Conservation (phyloP, 2,329 filamentous ascomycete genomes). For the Penicillium sp. region DNA sequence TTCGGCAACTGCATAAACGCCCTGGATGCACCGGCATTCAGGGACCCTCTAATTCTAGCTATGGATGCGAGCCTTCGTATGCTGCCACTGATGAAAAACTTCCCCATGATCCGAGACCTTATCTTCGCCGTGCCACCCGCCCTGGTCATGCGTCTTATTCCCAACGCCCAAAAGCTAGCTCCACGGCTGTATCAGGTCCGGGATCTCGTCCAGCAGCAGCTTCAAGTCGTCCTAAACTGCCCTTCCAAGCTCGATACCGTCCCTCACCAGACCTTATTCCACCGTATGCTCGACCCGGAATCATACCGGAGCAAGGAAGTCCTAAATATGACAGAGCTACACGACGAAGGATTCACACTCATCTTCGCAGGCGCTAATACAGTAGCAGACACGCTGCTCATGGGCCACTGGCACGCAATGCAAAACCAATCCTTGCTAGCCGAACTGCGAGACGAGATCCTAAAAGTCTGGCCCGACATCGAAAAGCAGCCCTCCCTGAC, state of each 20-base stretch:
- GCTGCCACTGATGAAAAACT: not conserved
- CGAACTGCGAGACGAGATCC: not conserved
- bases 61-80: constrained; percentile 1
- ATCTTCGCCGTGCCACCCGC: not conserved
- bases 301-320: constrained; percentile 2
- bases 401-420: constrained; percentile 10
- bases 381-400: constrained; percentile 8
- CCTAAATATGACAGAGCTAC: constrained; percentile 3
- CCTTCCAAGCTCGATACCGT: not conserved
- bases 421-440: not conserved
- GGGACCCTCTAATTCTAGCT: constrained; percentile 2
- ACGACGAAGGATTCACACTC: constrained; percentile 12
- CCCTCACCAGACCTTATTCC: not conserved
- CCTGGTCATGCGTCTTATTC: not conserved
- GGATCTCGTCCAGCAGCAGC: not conserved
- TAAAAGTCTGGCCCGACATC: not conserved
- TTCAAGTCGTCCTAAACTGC: not conserved
- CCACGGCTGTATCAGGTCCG: not conserved
- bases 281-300: not conserved
- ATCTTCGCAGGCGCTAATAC: constrained; percentile 13
- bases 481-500: not conserved
- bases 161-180: not conserved
- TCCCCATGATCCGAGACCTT: not conserved
- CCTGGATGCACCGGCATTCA: constrained; percentile 7
- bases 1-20: constrained; percentile 10